Evolutionary conservation across 2,329 filamentous ascomycete genomes (phyloP), one percentile per base, ranked within the genome.

Genomic region (Phialophora verrucosa): DNA sequence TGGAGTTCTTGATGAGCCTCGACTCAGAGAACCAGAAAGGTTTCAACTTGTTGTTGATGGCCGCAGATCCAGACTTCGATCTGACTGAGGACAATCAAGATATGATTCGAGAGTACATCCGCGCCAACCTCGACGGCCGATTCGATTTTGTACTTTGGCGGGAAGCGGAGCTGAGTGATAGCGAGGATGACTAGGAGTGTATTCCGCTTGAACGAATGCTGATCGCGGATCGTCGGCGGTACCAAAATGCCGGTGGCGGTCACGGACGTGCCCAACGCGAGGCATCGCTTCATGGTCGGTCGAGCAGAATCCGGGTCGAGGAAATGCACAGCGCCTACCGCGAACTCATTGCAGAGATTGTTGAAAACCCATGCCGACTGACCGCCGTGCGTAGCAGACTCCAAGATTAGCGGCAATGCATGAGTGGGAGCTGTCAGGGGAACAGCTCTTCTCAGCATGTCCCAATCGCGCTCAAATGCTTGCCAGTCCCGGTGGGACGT

Each of bases 1-100:
- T 77, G 47, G 71, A 75, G 29, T 78, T 77, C 59, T 72, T 77
- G 44, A 51, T 65, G 4, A 69, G 70, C 5, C 70, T 77, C 5
- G 73, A 75, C 42, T 69, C 73, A 0, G 70, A 68, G 12, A 66
- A 60, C 1, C 77, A 78, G 53, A 68, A 60, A 23, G 76, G 76
- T 1, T 74, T 78, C 59, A 71, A 69, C 25, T 38, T 78, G 32
- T 73, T 72, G 1, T 72, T 78, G 31, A 69, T 76, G 67, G 74
- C 73, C 12, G 71, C 73, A 4, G 66, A 70, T 54, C 67, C 69
- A 4, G 65, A 71, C 5, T 66, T 54, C 53, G 63, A 72, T 63
- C 68, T 74, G 31, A 68, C 71, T 10, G 73, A 77, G 17, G 69
- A 73, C 20, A 70, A 71, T n/a, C 74, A 75, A 64, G 69, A 62